Evolutionary conservation across 371 early-diverging fungal genomes (phyloP), one percentile per base, ranked within the genome.

Genomic region (Batrachochytrium dendrobatidis): DNA sequence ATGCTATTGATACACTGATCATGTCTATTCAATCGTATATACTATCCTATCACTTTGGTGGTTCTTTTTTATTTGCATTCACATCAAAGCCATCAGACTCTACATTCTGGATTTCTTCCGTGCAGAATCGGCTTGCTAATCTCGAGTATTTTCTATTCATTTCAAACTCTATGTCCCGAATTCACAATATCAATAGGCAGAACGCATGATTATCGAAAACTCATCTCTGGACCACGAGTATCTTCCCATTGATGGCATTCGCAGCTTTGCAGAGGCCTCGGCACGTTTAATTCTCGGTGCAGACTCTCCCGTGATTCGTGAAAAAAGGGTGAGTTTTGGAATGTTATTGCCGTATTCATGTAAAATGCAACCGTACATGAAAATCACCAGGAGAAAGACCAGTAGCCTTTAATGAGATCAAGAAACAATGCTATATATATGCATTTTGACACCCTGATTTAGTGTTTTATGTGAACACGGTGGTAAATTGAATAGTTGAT

Each of bases 221-320:
- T 72, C 83, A 6, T 65, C 63, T 25, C 62, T 84, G 55, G 90
- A 95, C 74, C 98, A 97, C 77, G 98, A 97, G 77, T 97, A 97
- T 69, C 76, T 89, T 53, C 86, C 90, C 34, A 92, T 95, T 67
- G 86, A 83, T 29, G 98, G 98, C 31, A 70, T 83, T 17, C 68
- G 81, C 1, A 66, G 83, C 3, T 92, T 91, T 69, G 87, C 86
- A 18, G 69, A 75, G 33, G 91, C 91, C 24, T 83, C 94, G 10
- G 81, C 82, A 30, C 77, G 73, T 58, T 75, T 97, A 61, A 90
- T 95, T 33, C 82, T 94, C 28, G 95, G 97, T 32, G 74, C 74
- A 2, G 76, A 88, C 64, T 88, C 84, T 66, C 81, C 82, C 15
- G 93, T 88, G 10, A 76, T 95, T 45, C 53, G 64, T n/a, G 88